Conservation (phyloP, 371 early-diverging fungal genomes). For the Dichotomocladium elegans region DNA sequence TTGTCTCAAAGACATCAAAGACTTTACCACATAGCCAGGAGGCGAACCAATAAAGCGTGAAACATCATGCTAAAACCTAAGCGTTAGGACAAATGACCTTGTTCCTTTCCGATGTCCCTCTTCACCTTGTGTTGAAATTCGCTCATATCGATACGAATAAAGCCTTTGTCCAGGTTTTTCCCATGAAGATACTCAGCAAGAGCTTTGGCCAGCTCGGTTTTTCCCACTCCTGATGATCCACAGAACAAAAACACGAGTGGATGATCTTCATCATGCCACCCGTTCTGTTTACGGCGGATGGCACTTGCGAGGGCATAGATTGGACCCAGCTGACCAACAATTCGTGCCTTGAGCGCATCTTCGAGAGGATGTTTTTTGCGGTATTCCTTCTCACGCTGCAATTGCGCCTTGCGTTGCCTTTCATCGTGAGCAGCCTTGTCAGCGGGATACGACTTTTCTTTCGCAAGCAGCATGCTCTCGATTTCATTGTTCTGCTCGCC, state of each 20-base stretch:
- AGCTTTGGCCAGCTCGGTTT: constrained; percentile 69
- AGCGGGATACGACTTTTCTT: constrained; percentile 30
- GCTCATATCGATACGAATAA: constrained; percentile 68
- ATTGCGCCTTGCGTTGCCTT: constrained; percentile 28
- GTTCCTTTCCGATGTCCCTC: not conserved
- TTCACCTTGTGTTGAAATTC: constrained; percentile 56
- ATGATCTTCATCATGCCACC: constrained; percentile 61
- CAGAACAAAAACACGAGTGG: constrained; percentile 73
- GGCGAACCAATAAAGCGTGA: constrained; percentile 67
- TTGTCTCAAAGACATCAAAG: not conserved
- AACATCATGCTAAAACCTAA: constrained; percentile 52
- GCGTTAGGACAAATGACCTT: no score
- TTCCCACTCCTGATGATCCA: constrained; percentile 73
- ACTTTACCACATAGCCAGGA: constrained; percentile 62
- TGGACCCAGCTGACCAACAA: constrained; percentile 68
- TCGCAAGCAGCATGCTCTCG: constrained; percentile 32
- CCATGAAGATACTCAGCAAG: constrained; percentile 50
- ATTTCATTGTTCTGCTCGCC: constrained; percentile 43
- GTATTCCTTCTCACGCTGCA: constrained; percentile 47
- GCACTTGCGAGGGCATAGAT: constrained; percentile 59
- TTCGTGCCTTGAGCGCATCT: constrained; percentile 38
- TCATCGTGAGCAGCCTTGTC: constrained; percentile 46
- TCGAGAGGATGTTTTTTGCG: constrained; percentile 55
- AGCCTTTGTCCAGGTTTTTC: constrained; percentile 47
- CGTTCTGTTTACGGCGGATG: constrained; percentile 62